Conservation (phyloP, 257 asterid species). For the Nicotiana noctiflora region DNA sequence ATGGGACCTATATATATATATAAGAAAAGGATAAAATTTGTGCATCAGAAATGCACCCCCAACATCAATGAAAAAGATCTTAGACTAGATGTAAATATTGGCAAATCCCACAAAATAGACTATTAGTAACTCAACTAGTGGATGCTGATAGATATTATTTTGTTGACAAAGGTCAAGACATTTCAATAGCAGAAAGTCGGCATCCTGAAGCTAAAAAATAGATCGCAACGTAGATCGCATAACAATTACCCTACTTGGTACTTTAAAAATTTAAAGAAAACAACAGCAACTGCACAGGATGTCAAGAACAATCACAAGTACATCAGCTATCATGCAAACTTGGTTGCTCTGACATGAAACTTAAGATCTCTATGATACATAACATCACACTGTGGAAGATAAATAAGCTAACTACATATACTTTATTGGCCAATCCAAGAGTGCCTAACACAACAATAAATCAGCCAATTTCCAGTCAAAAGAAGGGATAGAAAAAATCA, state of each 20-base stretch:
- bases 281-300: not conserved
- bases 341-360: not conserved
- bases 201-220: not conserved
- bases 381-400: not conserved
- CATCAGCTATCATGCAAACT: not conserved
- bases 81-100: not conserved
- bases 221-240: not conserved
- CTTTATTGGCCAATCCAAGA: not conserved
- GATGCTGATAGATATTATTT: not conserved
- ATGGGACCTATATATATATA: constrained; percentile 42
- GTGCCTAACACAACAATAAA: not conserved
- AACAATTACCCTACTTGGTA: not conserved
- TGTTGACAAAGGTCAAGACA: not conserved
- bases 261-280: not conserved
- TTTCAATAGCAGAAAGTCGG: not conserved
- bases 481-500: not conserved
- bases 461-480: not conserved
- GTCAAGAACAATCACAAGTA: not conserved
- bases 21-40: not conserved
- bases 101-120: not conserved
- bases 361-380: not conserved
- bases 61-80: not conserved
- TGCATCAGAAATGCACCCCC: not conserved
- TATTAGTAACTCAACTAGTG: not conserved
- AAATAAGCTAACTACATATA: not conserved